These are phyloP conservation scores for Pyrenula aspistea DNA, from an alignment of 495 filamentous ascomycete species.

Conservation along the genomic window DNA sequence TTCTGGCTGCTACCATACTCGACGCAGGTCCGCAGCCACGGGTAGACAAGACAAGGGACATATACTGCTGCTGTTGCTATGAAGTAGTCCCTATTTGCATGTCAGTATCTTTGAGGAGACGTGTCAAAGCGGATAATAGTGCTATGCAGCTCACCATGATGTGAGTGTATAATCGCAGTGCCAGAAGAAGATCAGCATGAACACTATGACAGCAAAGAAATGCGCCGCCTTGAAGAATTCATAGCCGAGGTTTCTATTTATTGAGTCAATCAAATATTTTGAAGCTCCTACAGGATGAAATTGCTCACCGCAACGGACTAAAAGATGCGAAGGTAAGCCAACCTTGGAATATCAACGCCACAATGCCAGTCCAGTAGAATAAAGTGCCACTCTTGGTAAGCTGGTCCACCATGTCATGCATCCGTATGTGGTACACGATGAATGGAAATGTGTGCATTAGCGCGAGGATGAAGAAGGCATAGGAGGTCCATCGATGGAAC, in stretches of 20 bases:
- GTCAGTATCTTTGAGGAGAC: conserved; percentile 1
- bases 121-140: not conserved
- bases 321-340: conserved; percentile 41
- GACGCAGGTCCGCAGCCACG: conserved; percentile 31
- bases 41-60: conserved; percentile 24
- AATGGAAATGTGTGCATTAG: conserved; percentile 48
- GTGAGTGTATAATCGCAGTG: conserved; percentile 45
- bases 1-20: conserved; percentile 28
- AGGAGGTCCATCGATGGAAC: conserved; percentile 41
- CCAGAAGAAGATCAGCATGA: conserved; percentile 43
- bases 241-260: conserved; percentile 37
- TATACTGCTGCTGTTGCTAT: conserved; percentile 42
- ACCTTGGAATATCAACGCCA: conserved; percentile 39
- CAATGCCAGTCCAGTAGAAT: conserved; percentile 42
- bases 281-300: not conserved
- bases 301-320: conserved; percentile 31
- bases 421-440: conserved; percentile 36
- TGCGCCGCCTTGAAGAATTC: conserved; percentile 50
- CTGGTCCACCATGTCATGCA: conserved; percentile 33
- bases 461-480: conserved; percentile 39
- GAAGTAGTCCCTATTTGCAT: conserved; percentile 40
- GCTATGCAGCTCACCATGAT: conserved; percentile 30
- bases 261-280: not conserved
- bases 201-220: conserved; percentile 36
- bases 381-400: conserved; percentile 10